Conservation (phyloP, 2,329 filamentous ascomycete genomes). For the Pyrenochaeta sp. region DNA sequence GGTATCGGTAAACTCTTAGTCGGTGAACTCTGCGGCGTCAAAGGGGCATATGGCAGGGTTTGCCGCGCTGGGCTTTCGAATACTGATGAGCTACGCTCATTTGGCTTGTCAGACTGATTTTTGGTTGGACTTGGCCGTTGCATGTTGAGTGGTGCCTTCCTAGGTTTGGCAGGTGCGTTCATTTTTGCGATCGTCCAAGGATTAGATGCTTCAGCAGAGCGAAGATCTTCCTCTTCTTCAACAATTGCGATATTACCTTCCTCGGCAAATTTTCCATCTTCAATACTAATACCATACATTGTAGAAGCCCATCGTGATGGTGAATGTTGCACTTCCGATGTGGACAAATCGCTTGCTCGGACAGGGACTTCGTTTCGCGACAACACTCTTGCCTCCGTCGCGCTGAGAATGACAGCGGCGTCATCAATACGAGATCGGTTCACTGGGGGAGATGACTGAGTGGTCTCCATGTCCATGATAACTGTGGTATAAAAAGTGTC, state of each 20-base stretch:
- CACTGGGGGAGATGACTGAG: no score
- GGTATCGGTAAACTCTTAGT: conserved; percentile 3
- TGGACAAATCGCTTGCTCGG: not conserved
- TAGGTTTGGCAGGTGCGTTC: conserved; percentile 44
- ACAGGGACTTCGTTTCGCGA: no score
- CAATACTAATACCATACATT: conserved; percentile 50
- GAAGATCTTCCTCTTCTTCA: conserved; percentile 37
- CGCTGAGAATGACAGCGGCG: no score
- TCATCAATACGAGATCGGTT: no score
- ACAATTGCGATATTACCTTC: conserved; percentile 18
- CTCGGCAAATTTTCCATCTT: conserved; percentile 38
- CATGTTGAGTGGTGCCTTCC: conserved; percentile 9
- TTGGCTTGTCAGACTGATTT: conserved; percentile 6
- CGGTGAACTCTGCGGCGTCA: conserved; percentile 28
- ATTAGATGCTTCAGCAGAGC: conserved; percentile 50
- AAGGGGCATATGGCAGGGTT: conserved; percentile 4
- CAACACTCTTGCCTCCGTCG: no score
- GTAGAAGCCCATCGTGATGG: conserved; percentile 42
- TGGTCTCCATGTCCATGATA: conserved; percentile 7
- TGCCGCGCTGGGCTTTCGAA: conserved; percentile 3
- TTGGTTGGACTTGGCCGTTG: conserved; percentile 38
- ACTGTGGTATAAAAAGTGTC: conserved; percentile 42
- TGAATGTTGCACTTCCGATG: not conserved
- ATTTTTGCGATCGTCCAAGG: conserved; percentile 60
- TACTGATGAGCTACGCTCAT: conserved; percentile 16